Evolutionary conservation across 2,329 filamentous ascomycete genomes (phyloP).

Genomic region (Trichoderma breve): DNA sequence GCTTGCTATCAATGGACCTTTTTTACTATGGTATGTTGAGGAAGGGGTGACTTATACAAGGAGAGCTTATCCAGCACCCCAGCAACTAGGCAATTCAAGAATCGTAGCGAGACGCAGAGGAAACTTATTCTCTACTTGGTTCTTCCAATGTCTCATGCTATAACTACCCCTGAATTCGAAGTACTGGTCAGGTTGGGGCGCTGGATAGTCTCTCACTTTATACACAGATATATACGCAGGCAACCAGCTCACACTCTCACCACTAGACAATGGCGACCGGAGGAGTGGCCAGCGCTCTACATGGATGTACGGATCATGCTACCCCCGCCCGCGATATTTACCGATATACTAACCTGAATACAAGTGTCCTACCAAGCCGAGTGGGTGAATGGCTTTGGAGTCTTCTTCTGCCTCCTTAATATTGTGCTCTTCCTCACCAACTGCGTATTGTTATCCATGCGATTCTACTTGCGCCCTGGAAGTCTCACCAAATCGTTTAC

Average conservation of each 20-base stretch:
- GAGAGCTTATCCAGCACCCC: background rate
- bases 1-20: constrained; percentile 67
- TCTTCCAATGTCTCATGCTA: too few species aligned
- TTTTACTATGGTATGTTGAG: constrained; percentile 55
- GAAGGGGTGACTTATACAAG: background rate
- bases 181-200: too few species aligned
- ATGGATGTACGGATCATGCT: constrained; percentile 25
- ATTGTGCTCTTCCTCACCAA: constrained; percentile 62
- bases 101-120: too few species aligned
- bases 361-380: constrained; percentile 32
- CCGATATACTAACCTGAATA: background rate
- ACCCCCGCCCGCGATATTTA: background rate
- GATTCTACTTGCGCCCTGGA: constrained; percentile 68
- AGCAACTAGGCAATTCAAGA: too few species aligned
- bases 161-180: too few species aligned
- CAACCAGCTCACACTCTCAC: background rate
- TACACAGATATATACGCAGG: background rate
- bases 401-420: constrained; percentile 63
- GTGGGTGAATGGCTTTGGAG: constrained; percentile 59
- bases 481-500: constrained; percentile 70
- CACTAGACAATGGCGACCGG: constrained; percentile 49
- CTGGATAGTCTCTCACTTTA: background rate
- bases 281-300: constrained; percentile 55
- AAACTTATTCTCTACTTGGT: too few species aligned
- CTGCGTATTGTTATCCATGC: constrained; percentile 60